These are phyloP conservation scores for Kodamaea fukazawae DNA, from an alignment of 805 yeast genomes.

Conservation along the genomic window DNA sequence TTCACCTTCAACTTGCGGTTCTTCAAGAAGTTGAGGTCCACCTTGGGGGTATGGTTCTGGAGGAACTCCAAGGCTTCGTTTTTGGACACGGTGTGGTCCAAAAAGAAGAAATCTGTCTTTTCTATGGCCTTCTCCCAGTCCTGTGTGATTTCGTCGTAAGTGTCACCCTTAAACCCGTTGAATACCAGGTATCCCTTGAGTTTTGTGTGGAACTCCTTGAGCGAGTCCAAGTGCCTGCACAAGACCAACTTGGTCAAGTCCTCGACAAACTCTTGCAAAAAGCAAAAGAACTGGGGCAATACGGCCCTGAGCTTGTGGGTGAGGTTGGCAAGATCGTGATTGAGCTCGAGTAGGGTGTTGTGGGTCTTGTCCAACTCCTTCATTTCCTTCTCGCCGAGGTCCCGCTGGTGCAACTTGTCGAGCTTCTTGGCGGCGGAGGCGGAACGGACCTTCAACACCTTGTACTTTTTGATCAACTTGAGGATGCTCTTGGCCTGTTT, in stretches of 20 bases:
- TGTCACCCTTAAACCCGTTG: conserved; percentile 26
- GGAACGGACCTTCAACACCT: conserved; percentile 12
- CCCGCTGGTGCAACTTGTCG: conserved; percentile 35
- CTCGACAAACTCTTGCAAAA: conserved; percentile 49
- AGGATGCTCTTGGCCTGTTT: conserved; percentile 33
- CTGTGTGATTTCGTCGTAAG: conserved; percentile 5
- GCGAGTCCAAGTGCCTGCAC: conserved; percentile 37
- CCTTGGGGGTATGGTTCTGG: conserved; percentile 4
- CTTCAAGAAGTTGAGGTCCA: conserved; percentile 6
- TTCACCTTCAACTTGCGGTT: conserved; percentile 3
- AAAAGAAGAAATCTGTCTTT: no score
- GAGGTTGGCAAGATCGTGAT: conserved; percentile 6
- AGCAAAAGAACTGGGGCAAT: conserved; percentile 46
- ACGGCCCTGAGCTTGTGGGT: conserved; percentile 32
- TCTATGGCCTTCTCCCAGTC: conserved; percentile 8
- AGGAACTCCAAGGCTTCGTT: conserved; percentile 4
- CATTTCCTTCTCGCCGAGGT: conserved; percentile 7
- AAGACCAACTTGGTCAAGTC: conserved; percentile 37
- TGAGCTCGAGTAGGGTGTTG: conserved; percentile 2
- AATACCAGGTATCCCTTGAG: conserved; percentile 21
- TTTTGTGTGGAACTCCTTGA: conserved; percentile 23
- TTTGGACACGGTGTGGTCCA: conserved; percentile 1
- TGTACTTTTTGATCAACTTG: conserved; percentile 44
- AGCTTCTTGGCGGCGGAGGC: conserved; percentile 22
- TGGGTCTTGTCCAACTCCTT: conserved; percentile 7